Percentiles rank a stretch among this genome's conserved stretches.
phyloP scores from a whole-genome alignment of 2,329 filamentous ascomycete species.

The Dothideomycetes sp. region DNA sequence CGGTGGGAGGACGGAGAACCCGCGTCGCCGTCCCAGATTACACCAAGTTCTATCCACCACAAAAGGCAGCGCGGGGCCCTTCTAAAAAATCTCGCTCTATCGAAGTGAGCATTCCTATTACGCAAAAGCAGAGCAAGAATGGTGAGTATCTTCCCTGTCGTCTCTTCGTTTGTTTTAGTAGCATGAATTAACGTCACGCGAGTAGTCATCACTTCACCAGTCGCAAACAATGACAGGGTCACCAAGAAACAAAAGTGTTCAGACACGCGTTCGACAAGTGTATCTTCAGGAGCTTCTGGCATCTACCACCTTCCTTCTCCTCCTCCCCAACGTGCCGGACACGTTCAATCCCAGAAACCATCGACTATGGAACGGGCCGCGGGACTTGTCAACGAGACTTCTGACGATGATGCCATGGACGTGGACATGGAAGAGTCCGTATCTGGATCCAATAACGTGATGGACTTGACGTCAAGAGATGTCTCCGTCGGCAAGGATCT shows the following conservation, averaged over 20 bases:
- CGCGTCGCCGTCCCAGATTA: too few species aligned
- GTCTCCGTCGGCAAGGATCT: neutral
- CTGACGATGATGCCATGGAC: neutral
- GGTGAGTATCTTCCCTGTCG: too few species aligned
- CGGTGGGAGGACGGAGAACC: conserved; percentile 22
- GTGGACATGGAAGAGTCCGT: conserved; percentile 1
- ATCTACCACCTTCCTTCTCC: neutral
- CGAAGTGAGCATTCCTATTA: neutral
- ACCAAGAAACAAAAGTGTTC: neutral
- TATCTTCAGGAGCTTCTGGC: neutral
- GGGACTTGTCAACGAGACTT: neutral
- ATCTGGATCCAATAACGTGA: neutral
- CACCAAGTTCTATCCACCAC: conserved; percentile 18
- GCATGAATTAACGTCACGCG: neutral
- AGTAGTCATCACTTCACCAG: neutral
- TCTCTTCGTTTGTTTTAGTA: too few species aligned
- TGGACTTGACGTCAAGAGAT: neutral
- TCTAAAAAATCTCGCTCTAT: neutral
- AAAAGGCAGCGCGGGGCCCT: conserved; percentile 7
- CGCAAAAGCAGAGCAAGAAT: neutral
- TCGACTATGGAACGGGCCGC: conserved; percentile 4
- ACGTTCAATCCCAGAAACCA: neutral
- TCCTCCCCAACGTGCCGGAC: too few species aligned
- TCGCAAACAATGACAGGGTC: neutral
- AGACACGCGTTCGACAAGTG: neutral